Evolutionary conservation across 2,329 filamentous ascomycete genomes (phyloP), one percentile per base, ranked within the genome.

Genomic region (Nigrograna mackinnonii): DNA sequence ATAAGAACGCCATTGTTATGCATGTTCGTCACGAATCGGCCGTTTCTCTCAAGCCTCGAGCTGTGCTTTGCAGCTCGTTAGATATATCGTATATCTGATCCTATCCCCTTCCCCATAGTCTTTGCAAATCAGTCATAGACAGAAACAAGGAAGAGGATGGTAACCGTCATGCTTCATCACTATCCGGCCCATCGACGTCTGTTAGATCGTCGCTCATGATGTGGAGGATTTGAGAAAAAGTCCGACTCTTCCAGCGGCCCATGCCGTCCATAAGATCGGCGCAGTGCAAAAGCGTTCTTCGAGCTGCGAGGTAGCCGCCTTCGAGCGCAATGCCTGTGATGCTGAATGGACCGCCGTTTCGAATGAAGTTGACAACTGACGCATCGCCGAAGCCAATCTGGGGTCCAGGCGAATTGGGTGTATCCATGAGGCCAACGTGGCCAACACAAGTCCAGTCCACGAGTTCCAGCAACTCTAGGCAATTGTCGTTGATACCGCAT

Each of bases 191-290:
- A 12, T 64, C 61, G 28, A 55, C 50, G 41, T 74, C 70, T 18
- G 71, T 69, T 31, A 74, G 49, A 44, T 71, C 69, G 62, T 79
- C 77, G 52, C 76, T 78, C 77, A 80, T 79, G 20, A 79, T 79
- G 49, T 78, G 74, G 36, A 79, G 55, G 37, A 79, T 75, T 49
- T 77, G 71, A 3, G 71, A 74, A 49, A 78, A 76, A 2, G 75
- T 76, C 41, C 71, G 66, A 32, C 73, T 71, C 48, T 73, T 76
- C 75, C 77, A 77, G 24, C 75, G 71, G 12, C 75, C 76, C 37
- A 77, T 73, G 30, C 77, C 77, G 42, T 79, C 77, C 57, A 80
- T 69, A 12, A 79, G 60, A 31, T 74, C 70, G 3, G 76, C 76
- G 54, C 76, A 79, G 50, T 79, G 76, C 13, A 79, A 60, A 20